A percentile compares a stretch with the other conserved stretches of the same genome.
Evolutionary conservation across 164 flowering plant species (phyloP).

Genomic region (Annona squamosa): DNA sequence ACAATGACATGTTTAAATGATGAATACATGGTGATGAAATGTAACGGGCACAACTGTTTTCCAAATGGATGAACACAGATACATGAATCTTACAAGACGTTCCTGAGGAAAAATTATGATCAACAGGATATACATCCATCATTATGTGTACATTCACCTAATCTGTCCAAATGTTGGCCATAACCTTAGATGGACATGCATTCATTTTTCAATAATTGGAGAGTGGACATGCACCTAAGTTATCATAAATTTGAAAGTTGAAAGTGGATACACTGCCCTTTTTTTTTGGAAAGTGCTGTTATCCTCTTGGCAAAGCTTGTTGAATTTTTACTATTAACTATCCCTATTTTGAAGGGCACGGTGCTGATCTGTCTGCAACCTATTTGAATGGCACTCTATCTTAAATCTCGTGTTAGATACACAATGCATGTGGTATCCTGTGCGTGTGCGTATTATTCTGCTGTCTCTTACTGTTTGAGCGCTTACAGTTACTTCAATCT

Average conservation of each 20-base stretch:
- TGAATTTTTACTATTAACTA: not conserved
- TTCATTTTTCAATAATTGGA: too few species aligned
- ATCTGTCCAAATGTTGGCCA: not conserved
- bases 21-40: too few species aligned
- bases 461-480: not conserved
- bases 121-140: not conserved
- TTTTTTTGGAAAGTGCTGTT: not conserved
- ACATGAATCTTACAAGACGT: not conserved
- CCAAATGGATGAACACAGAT: not conserved
- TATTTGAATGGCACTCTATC: not conserved
- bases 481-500: too few species aligned
- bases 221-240: not conserved
- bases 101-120: not conserved
- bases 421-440: not conserved
- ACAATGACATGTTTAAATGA: too few species aligned
- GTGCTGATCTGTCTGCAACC: not conserved
- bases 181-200: not conserved
- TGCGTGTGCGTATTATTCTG: not conserved
- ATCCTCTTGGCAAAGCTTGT: not conserved
- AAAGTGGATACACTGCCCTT: too few species aligned
- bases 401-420: not conserved
- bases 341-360: not conserved
- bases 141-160: not conserved
- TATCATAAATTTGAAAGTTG: not conserved
- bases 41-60: too few species aligned